These are phyloP conservation scores for Ensete ventricosum DNA, from an alignment of 176 grass and related monocot species.

Conservation along the genomic window DNA sequence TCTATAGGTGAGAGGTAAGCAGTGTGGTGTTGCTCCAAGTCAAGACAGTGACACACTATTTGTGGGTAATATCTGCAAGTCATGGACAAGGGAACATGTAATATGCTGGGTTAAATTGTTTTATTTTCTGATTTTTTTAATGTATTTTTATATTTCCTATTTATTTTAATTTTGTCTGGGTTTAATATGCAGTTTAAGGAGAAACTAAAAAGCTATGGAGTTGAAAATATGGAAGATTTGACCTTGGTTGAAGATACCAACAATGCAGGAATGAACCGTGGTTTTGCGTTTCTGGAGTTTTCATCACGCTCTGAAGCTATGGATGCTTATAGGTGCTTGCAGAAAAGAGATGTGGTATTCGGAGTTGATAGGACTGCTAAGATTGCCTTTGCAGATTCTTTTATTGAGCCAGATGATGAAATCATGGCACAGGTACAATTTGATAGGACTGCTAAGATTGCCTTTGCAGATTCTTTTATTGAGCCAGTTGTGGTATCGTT, in stretches of 20 bases:
- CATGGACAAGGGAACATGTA: slow-evolving; percentile 92
- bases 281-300: slow-evolving; percentile 93
- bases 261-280: slow-evolving; percentile 80
- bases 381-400: slow-evolving; percentile 90
- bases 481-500: too few species aligned
- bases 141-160: neutral
- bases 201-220: slow-evolving; percentile 74
- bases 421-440: slow-evolving; percentile 79
- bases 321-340: slow-evolving; percentile 75
- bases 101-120: slow-evolving; percentile 13
- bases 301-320: slow-evolving; percentile 79
- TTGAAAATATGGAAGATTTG: slow-evolving; percentile 81
- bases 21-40: slow-evolving; percentile 87
- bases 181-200: slow-evolving; percentile 62
- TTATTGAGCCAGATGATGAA: slow-evolving; percentile 71
- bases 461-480: too few species aligned
- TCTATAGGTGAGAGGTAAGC: slow-evolving; percentile 70
- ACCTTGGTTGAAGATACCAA: slow-evolving; percentile 61
- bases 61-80: slow-evolving; percentile 93
- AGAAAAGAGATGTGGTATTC: slow-evolving; percentile 79
- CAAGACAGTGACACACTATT: slow-evolving; percentile 90
- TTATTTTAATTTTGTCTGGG: neutral
- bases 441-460: too few species aligned
- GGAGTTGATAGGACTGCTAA: slow-evolving; percentile 78
- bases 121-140: neutral